Evolutionary conservation across 345 rosid genomes (phyloP).

Genomic region (Pugionium cornutum): DNA sequence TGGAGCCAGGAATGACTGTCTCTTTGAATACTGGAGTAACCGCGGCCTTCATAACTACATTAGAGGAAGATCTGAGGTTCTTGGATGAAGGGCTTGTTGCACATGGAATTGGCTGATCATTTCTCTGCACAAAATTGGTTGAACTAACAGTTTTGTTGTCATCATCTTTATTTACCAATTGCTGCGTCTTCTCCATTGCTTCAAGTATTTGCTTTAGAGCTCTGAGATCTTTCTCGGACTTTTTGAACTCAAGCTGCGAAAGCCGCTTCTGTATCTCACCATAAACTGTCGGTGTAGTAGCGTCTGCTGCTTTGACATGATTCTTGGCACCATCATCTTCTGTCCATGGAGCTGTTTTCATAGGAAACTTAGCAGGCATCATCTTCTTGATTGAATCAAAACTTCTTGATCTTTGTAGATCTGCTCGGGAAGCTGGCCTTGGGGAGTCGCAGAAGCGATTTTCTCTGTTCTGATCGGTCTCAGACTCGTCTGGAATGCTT

Average conservation of each 20-base stretch:
- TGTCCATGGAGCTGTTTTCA: slow-evolving; percentile 67
- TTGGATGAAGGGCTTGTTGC: slow-evolving; percentile 46
- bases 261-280: slow-evolving; percentile 85
- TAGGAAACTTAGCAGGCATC: slow-evolving; percentile 51
- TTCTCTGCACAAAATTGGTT: slow-evolving; percentile 38
- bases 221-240: slow-evolving; percentile 81
- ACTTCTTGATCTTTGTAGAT: slow-evolving; percentile 44
- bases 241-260: slow-evolving; percentile 69
- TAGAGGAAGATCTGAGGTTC: slow-evolving; percentile 50
- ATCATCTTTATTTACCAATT: slow-evolving; percentile 37
- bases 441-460: slow-evolving; percentile 49
- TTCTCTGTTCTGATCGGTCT: slow-evolving; percentile 41
- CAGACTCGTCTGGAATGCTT: slow-evolving; percentile 47
- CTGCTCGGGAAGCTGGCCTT: slow-evolving; percentile 44
- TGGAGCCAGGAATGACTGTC: slow-evolving; percentile 36
- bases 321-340: slow-evolving; percentile 57
- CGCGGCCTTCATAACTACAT: slow-evolving; percentile 54
- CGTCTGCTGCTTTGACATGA: slow-evolving; percentile 44
- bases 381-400: slow-evolving; percentile 48
- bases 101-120: slow-evolving; percentile 42
- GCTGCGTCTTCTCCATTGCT: slow-evolving; percentile 74
- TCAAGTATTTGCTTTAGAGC: slow-evolving; percentile 83
- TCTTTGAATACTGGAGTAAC: slow-evolving; percentile 42
- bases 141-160: slow-evolving; percentile 43
- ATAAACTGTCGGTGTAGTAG: slow-evolving; percentile 54